Percentiles rank a stretch among this genome's conserved stretches.
These are phyloP conservation scores for Yamadazyma sp. DNA, from an alignment of 1,139 yeast species.

Conservation along the genomic window DNA sequence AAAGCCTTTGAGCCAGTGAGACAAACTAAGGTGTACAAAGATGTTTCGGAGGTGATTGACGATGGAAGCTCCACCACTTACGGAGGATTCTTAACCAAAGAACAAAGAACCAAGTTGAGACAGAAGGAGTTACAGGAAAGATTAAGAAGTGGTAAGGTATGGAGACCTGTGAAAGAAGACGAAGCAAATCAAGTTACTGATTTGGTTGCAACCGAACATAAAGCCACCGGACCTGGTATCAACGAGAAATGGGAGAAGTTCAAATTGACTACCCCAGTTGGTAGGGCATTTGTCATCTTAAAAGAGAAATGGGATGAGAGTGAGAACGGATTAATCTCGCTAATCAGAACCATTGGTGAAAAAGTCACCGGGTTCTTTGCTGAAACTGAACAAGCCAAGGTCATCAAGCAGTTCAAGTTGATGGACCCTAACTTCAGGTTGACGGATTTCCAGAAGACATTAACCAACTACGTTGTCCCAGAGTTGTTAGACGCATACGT, in stretches of 20 bases:
- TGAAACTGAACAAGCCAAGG: constrained; percentile 95
- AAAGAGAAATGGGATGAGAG: constrained; percentile 88
- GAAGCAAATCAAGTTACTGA: constrained; percentile 64
- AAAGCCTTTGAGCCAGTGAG: constrained; percentile 93
- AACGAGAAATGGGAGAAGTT: constrained; percentile 69
- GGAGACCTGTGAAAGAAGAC: constrained; percentile 71
- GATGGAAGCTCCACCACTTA: constrained; percentile 87
- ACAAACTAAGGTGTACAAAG: constrained; percentile 85
- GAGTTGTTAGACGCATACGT: constrained; percentile 95
- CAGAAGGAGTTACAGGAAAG: constrained; percentile 55
- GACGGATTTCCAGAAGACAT: constrained; percentile 77
- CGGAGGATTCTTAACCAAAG: constrained; percentile 91
- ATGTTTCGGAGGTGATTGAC: constrained; percentile 83
- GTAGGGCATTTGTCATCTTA: constrained; percentile 61
- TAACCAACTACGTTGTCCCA: constrained; percentile 91
- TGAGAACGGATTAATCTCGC: constrained; percentile 86
- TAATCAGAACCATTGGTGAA: constrained; percentile 76
- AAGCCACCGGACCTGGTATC: constrained; percentile 68
- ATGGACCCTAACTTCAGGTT: constrained; percentile 88
- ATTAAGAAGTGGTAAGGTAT: constrained; percentile 53
- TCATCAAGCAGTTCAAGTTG: constrained; percentile 76
- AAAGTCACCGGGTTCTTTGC: constrained; percentile 87
- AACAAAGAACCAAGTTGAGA: constrained; percentile 74
- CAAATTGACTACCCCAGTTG: constrained; percentile 67
- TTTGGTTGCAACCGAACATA: constrained; percentile 79